Evolutionary conservation across 2,329 filamentous ascomycete genomes (phyloP).

Genomic region (Neurospora crassa): DNA sequence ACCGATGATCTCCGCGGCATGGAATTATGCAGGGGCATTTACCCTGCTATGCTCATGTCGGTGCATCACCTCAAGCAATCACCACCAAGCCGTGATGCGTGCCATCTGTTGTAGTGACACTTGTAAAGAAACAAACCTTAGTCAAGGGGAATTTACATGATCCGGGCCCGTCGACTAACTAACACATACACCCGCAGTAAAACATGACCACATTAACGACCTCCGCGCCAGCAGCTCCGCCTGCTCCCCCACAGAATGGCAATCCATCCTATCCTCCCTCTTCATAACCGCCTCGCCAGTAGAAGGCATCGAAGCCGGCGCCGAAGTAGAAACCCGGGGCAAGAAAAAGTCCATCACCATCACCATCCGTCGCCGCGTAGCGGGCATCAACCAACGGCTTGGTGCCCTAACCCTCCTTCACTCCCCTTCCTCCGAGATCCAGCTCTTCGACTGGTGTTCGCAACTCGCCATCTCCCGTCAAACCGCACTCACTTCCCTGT

Average conservation of each 20-base stretch:
- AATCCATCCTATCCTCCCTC: conserved; percentile 45
- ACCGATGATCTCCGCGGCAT: background rate
- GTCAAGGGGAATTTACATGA: background rate
- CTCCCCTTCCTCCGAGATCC: conserved; percentile 48
- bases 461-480: conserved; percentile 41
- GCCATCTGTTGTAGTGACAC: background rate
- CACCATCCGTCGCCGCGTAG: conserved; percentile 53
- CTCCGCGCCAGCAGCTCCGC: conserved; percentile 44
- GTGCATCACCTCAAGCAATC: background rate
- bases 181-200: conserved; percentile 33
- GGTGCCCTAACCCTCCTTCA: conserved; percentile 51
- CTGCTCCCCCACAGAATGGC: conserved; percentile 58
- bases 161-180: background rate
- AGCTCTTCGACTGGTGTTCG: conserved; percentile 62
- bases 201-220: conserved; percentile 43
- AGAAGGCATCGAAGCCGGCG: conserved; percentile 49
- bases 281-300: conserved; percentile 41
- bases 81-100: background rate
- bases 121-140: background rate
- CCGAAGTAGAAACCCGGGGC: conserved; percentile 34
- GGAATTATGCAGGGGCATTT: background rate
- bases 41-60: background rate
- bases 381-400: conserved; percentile 66
- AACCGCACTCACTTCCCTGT: conserved; percentile 34
- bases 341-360: conserved; percentile 41